Conservation (phyloP, 2,329 filamentous ascomycete genomes). For the Colletotrichum nymphaeae region DNA sequence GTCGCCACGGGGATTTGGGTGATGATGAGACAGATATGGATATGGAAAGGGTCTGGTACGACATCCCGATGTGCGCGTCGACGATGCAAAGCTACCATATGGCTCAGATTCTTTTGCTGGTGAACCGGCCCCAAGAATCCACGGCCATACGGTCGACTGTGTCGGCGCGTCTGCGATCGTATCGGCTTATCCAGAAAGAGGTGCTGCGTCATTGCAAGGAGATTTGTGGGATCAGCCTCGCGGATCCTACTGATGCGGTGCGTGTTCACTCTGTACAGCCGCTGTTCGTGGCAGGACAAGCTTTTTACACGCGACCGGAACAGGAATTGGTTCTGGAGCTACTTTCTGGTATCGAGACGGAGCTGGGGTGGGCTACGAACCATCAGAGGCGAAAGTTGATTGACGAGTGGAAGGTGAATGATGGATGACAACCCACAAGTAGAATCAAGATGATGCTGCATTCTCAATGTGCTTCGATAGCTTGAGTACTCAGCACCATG, state of each 20-base stretch:
- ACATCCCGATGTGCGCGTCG: slow-evolving; percentile 71
- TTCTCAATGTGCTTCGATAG: no score
- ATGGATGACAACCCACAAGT: background rate
- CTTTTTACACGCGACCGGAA: slow-evolving; percentile 67
- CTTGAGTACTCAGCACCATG: no score
- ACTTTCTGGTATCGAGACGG: slow-evolving; percentile 68
- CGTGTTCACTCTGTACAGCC: slow-evolving; percentile 9
- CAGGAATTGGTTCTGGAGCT: slow-evolving; percentile 65
- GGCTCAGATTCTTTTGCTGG: slow-evolving; percentile 69
- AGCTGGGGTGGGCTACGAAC: slow-evolving; percentile 70
- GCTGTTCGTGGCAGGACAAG: slow-evolving; percentile 9
- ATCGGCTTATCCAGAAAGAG: background rate
- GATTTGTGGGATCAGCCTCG: slow-evolving; percentile 19
- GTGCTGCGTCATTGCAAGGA: background rate
- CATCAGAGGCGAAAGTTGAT: slow-evolving; percentile 13
- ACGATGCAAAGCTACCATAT: slow-evolving; percentile 76
- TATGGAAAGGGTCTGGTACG: slow-evolving; percentile 71
- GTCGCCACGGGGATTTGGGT: no score
- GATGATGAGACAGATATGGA: slow-evolving; percentile 38
- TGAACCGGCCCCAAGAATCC: slow-evolving; percentile 2
- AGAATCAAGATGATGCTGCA: no score
- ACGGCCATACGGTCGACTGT: slow-evolving; percentile 9
- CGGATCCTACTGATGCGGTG: slow-evolving; percentile 1
- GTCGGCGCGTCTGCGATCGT: slow-evolving; percentile 5
- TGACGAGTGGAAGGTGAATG: slow-evolving; percentile 6